Evolutionary conservation across 2,329 filamentous ascomycete species (phyloP), one percentile per base, ranked within the genome.

Genomic region (Blumeria graminis): DNA sequence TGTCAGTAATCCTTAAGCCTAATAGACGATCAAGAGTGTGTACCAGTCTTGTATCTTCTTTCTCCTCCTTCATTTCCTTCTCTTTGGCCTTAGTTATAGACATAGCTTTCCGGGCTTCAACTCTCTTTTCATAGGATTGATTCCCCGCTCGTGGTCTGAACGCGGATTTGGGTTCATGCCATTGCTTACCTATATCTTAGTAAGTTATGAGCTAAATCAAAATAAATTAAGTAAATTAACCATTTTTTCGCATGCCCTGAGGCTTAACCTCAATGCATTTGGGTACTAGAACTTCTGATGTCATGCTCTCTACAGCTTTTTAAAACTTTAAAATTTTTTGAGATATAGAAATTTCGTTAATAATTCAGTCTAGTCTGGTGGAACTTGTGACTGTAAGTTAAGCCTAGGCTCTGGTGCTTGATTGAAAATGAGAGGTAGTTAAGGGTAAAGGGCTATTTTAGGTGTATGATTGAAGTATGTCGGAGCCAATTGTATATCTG

Each of bases 1-100:
- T 36, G 38, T 58, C 48, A 62, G 56, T 38, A n/a, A 41, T 35
- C 50, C 43, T 48, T 3, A 6, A 6, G n/a, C 3, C 32, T 18
- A 28, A 18, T 18, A 18, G 10, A 48, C 22, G 43, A 4, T 28
- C n/a, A 48, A 28, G 11, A n/a, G 43, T 48, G 9, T 8, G n/a
- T 16, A 92, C 88, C 75, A 90, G 75, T 71, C 87, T 77, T 69
- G 84, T 83, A 16, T 83, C 78, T 67, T 94, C 88, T 71, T 94
- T 95, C 72, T 95, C 92, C 0, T 88, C 86, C 73, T 90, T 93
- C 80, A 98, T 80, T 69, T 95, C 88, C 70, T 85, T 89, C 71
- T 96, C 92, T 66, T 87, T 88, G 39, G 87, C 86, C 72, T 95
- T 96, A 63, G 85, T 78, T n/a, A 86, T 80, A 11, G 79, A 76